Percentiles rank a stretch among this genome's conserved stretches.
Conservation (phyloP, 768 basidiomycete species). For the Rhodotorula taiwanensis region DNA sequence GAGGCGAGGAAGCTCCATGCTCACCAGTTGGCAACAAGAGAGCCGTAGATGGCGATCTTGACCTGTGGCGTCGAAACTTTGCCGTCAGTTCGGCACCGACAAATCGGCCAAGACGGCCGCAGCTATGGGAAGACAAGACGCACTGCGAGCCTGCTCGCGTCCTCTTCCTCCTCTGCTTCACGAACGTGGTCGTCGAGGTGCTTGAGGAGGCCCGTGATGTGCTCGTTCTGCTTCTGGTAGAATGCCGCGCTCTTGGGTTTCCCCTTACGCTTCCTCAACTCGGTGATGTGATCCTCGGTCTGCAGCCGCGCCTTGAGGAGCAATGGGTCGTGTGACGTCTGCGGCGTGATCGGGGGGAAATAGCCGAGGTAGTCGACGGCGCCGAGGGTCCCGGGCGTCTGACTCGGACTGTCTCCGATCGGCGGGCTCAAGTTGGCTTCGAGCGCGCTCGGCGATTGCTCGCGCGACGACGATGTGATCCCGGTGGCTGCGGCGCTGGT, state of each 20-base stretch:
- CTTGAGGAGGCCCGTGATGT: constrained; percentile 80
- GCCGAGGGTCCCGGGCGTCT: neutral
- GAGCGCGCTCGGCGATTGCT: neutral
- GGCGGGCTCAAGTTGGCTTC: neutral
- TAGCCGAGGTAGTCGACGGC: constrained; percentile 4
- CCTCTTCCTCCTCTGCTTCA: constrained; percentile 67
- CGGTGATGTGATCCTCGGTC: constrained; percentile 58
- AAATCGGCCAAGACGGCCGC: no score
- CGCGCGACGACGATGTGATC: neutral
- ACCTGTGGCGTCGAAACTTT: constrained; percentile 54
- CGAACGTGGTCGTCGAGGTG: constrained; percentile 81
- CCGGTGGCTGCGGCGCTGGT: neutral
- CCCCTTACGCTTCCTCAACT: constrained; percentile 55
- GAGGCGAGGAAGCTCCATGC: constrained; percentile 56
- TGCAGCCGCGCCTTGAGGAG: constrained; percentile 45
- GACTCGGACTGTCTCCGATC: neutral
- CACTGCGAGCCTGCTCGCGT: constrained; percentile 53
- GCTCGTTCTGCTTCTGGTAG: constrained; percentile 50
- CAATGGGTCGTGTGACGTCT: constrained; percentile 20
- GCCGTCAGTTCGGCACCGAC: neutral
- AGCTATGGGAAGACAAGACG: neutral
- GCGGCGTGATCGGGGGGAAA: constrained; percentile 14
- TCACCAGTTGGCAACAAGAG: constrained; percentile 65
- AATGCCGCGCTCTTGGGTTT: constrained; percentile 57
- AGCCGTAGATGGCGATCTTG: constrained; percentile 78